Evolutionary conservation across 495 filamentous ascomycete genomes (phyloP).

Genomic region (Trichoderma virens): DNA sequence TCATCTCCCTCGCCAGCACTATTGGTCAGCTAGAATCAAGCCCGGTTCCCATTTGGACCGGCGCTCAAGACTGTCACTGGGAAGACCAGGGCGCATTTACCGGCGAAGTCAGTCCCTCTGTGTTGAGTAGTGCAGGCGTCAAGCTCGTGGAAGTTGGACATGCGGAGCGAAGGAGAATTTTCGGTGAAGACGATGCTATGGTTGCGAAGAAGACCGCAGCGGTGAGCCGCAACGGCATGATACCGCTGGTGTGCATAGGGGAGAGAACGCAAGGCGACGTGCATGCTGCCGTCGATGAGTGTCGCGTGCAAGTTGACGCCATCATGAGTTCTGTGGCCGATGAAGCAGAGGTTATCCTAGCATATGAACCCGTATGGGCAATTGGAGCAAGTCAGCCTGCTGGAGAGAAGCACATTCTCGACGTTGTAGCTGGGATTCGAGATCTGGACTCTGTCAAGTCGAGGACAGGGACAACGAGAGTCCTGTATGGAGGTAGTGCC

Average conservation of each 20-base stretch:
- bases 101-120: slow-evolving; percentile 64
- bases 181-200: slow-evolving; percentile 60
- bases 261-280: slow-evolving; percentile 41
- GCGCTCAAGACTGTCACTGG: slow-evolving; percentile 68
- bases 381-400: slow-evolving; percentile 73
- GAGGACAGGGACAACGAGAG: slow-evolving; percentile 47
- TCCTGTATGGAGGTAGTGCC: slow-evolving; percentile 76
- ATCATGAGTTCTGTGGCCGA: slow-evolving; percentile 50
- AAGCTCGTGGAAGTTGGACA: slow-evolving; percentile 70
- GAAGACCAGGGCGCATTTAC: slow-evolving; percentile 64
- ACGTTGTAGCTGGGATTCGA: slow-evolving; percentile 57
- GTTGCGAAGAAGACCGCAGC: slow-evolving; percentile 61
- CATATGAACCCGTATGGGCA: slow-evolving; percentile 87
- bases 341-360: slow-evolving; percentile 64
- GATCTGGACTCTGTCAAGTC: slow-evolving; percentile 29
- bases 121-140: slow-evolving; percentile 56
- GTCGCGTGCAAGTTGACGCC: slow-evolving; percentile 51
- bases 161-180: slow-evolving; percentile 63
- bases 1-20: slow-evolving; percentile 55
- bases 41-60: slow-evolving; percentile 48
- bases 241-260: slow-evolving; percentile 74
- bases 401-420: slow-evolving; percentile 58
- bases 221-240: slow-evolving; percentile 56
- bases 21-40: slow-evolving; percentile 39
- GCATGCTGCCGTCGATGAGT: slow-evolving; percentile 55